phyloP scores from a whole-genome alignment of 2,329 filamentous ascomycete species.

The Gyromitra esculenta region DNA sequence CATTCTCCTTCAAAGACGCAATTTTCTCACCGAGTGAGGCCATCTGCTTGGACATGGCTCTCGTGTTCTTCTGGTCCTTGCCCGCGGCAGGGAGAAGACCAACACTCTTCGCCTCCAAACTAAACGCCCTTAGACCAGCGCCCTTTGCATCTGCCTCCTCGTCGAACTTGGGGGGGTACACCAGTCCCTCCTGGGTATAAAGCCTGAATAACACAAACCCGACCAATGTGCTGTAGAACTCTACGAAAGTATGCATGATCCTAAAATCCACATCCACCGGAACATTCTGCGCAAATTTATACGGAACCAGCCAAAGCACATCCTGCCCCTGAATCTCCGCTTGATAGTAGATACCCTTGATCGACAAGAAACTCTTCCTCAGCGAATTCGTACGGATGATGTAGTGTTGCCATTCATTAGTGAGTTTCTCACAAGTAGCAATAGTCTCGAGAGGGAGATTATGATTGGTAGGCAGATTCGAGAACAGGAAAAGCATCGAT shows the following conservation, averaged over 20 bases:
- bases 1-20: conserved; percentile 50
- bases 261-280: conserved; percentile 96
- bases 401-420: conserved; percentile 97
- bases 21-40: conserved; percentile 57
- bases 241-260: conserved; percentile 99
- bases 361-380: conserved; percentile 95
- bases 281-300: conserved; percentile 95
- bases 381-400: conserved; percentile 90
- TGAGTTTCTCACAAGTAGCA: conserved; percentile 89
- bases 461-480: conserved; percentile 89
- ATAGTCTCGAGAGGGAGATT: conserved; percentile 95
- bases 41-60: conserved; percentile 56
- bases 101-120: conserved; percentile 75
- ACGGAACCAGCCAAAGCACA: conserved; percentile 95
- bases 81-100: conserved; percentile 39
- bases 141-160: conserved; percentile 84
- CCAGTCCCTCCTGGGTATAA: conserved; percentile 88
- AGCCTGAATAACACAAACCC: conserved; percentile 96
- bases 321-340: conserved; percentile 97
- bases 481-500: conserved; percentile 96
- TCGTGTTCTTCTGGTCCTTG: conserved; percentile 48
- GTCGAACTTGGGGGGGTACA: conserved; percentile 96
- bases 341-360: conserved; percentile 99
- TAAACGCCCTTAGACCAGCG: conserved; percentile 90
- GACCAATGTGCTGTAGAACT: conserved; percentile 96